Evolutionary conservation across 768 basidiomycete species (phyloP), one percentile per base, ranked within the genome.

Genomic region (Paxillus ammoniavirescens): DNA sequence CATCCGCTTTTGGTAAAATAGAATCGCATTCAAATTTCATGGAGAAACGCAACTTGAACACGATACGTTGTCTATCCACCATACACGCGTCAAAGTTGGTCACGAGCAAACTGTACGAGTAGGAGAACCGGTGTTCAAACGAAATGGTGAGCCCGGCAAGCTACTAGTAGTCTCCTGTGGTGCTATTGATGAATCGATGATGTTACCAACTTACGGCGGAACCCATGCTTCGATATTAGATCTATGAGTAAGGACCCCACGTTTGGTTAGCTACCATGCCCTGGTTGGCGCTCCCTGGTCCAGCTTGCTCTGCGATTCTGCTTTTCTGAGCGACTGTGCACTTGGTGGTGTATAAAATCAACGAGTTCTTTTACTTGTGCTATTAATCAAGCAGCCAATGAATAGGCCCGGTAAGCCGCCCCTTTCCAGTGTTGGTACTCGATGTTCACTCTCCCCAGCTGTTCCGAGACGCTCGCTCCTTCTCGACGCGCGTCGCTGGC

Each of bases 331-430:
- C 33, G 4, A 17, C 13, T 40, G n/a, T 28, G 2, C 12, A 7
- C 26, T 12, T 21, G 45, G 31, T 21, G 5, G 10, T 18, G 14
- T 47, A n/a, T 54, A 43, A 46, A 50, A 48, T 8, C 47, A 35
- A 12, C 35, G 0, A 33, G 18, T 1, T 33, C 50, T 46, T 46
- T 37, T 13, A 12, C 49, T 17, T 40, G 31, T 12, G 0, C 49
- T 40, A 55, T 52, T 23, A 49, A 52, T 57, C 46, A 41, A 31
- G 54, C 46, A 18, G 42, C 23, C 31, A 12, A 23, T 28, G 46
- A 3, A 42, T 26, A 17, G 17, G 30, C 17, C 40, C 44, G 48
- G 60, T 67, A 8, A 45, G 63, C 57, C 12, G 12, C 30, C 33
- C 26, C 26, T 47, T 53, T 50, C n/a, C 23, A 42, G 21, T 26